phyloP scores from a whole-genome alignment of 441 rosid genomes.

The Gossypium gossypioides region DNA sequence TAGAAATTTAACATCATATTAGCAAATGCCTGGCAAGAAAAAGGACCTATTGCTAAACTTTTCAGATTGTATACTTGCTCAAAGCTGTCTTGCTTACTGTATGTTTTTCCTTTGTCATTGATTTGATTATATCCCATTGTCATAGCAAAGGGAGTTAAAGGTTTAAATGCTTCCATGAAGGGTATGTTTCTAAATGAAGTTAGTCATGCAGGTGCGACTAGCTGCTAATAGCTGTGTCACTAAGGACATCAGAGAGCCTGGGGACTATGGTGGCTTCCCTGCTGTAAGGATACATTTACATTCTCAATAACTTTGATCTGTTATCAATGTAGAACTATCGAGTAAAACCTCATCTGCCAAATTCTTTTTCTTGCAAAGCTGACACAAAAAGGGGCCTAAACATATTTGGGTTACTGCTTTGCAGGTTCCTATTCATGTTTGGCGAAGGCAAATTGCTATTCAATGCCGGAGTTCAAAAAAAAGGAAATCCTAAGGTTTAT shows the following conservation, averaged over 20 bases:
- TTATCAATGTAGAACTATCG: not conserved
- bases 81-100: not conserved
- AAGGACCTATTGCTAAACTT: not conserved
- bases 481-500: slow-evolving; percentile 10
- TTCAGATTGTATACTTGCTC: not conserved
- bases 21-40: not conserved
- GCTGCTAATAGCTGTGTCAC: slow-evolving; percentile 64
- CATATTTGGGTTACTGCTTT: not conserved
- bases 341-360: not conserved
- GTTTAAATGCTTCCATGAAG: not conserved
- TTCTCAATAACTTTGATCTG: not conserved
- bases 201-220: slow-evolving; percentile 43
- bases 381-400: not conserved
- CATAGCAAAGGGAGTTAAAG: not conserved
- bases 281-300: slow-evolving; percentile 36
- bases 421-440: slow-evolving; percentile 46
- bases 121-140: not conserved
- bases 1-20: not conserved
- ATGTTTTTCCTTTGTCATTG: not conserved
- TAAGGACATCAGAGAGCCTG: slow-evolving; percentile 53
- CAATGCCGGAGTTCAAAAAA: slow-evolving; percentile 24
- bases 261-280: slow-evolving; percentile 77
- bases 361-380: not conserved
- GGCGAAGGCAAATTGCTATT: slow-evolving; percentile 49
- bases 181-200: not conserved